A percentile compares a stretch with the other conserved stretches of the same genome.
phyloP scores from a whole-genome alignment of 2,329 filamentous ascomycete species.

The Cadophora gregata region DNA sequence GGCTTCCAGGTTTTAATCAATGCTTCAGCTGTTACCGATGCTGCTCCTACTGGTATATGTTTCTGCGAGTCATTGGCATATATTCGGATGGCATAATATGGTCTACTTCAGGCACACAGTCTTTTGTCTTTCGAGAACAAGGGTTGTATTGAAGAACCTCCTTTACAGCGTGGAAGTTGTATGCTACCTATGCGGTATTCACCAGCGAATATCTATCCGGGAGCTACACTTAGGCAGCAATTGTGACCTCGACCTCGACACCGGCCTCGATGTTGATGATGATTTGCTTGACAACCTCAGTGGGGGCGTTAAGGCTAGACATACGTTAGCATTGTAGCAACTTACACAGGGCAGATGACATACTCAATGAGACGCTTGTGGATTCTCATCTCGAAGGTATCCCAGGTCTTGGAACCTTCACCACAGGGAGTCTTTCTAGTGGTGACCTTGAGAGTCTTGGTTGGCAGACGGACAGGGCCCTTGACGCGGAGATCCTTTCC shows the following conservation, averaged over 20 bases:
- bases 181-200: conserved; percentile 18
- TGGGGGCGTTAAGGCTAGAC: conserved; percentile 85
- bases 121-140: conserved; percentile 20
- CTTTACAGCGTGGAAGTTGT: conserved; percentile 33
- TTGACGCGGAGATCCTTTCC: conserved; percentile 98
- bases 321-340: conserved; percentile 31
- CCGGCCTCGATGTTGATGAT: conserved; percentile 95
- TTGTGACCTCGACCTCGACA: conserved; percentile 93
- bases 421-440: conserved; percentile 98
- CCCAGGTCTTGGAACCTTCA: conserved; percentile 99
- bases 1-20: too few species aligned
- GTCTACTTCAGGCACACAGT: background rate
- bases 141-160: conserved; percentile 30
- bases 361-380: conserved; percentile 98
- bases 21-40: too few species aligned
- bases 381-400: conserved; percentile 98
- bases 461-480: conserved; percentile 96
- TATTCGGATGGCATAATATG: too few species aligned
- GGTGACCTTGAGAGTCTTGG: conserved; percentile 83
- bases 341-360: conserved; percentile 46
- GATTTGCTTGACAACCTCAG: conserved; percentile 96
- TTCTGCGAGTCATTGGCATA: too few species aligned
- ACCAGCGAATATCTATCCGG: conserved; percentile 5
- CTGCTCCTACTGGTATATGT: too few species aligned
- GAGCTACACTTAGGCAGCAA: conserved; percentile 70